A percentile compares a stretch with the other conserved stretches of the same genome.
Evolutionary conservation across 345 rosid genomes (phyloP).

Genomic region (Eucalyptus urophylla): DNA sequence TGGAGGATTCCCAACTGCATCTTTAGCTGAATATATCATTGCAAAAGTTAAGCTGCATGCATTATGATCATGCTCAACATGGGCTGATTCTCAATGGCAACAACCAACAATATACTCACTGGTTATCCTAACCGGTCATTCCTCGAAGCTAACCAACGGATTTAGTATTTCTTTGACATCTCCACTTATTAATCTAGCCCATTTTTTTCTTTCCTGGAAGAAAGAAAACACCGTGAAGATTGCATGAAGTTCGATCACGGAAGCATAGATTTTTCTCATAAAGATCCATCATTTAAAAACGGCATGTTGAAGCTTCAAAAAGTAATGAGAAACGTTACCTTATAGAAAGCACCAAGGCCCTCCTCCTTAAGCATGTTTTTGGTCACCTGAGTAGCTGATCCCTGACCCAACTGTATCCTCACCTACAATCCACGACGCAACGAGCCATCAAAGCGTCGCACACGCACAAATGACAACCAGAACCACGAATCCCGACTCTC

Average conservation of each 20-base stretch:
- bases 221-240: not conserved
- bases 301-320: not conserved
- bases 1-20: not conserved
- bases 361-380: constrained; percentile 76
- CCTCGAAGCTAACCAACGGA: not conserved
- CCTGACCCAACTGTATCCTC: constrained; percentile 97
- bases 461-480: not conserved
- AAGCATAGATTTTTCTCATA: not conserved
- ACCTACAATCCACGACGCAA: constrained; percentile 31
- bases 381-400: constrained; percentile 67
- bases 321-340: constrained; percentile 12
- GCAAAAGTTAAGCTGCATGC: not conserved
- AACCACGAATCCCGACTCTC: not conserved
- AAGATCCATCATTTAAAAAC: not conserved
- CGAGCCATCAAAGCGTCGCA: not conserved
- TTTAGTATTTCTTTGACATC: not conserved
- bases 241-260: not conserved
- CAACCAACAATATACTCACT: not conserved
- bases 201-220: not conserved
- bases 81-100: not conserved
- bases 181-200: not conserved
- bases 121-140: not conserved
- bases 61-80: not conserved
- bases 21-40: not conserved
- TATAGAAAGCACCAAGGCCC: constrained; percentile 81